Conservation (phyloP, 495 filamentous ascomycete species). For the Talaromyces thailandensis region DNA sequence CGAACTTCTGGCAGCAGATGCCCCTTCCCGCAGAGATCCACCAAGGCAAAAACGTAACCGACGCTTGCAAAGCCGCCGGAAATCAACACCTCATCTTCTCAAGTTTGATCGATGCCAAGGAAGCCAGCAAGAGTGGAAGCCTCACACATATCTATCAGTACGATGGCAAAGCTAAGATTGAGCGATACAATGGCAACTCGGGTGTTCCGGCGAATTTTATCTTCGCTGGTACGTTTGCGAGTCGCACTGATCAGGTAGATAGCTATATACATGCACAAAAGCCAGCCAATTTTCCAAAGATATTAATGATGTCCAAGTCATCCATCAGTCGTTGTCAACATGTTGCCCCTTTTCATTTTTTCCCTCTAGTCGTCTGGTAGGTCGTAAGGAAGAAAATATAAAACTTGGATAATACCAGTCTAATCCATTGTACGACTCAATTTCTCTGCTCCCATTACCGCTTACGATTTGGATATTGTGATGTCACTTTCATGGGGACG, state of each 20-base stretch:
- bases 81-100: conserved; percentile 18
- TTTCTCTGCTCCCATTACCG: no score
- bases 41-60: conserved; percentile 48
- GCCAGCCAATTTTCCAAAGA: no score
- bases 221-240: conserved; percentile 9
- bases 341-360: no score
- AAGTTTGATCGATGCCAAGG: conserved; percentile 12
- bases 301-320: no score
- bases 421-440: no score
- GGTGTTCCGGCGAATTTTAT: conserved; percentile 21
- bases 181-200: conserved; percentile 30
- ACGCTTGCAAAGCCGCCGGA: conserved; percentile 28
- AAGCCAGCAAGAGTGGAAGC: conserved; percentile 10
- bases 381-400: no score
- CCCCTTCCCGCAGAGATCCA: conserved; percentile 14
- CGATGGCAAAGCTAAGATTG: conserved; percentile 32
- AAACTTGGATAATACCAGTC: no score
- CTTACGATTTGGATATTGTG: no score
- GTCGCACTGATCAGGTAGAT: conserved; percentile 1
- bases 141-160: conserved; percentile 17
- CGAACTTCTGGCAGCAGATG: background rate
- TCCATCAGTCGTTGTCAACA: no score
- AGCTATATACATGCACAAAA: no score
- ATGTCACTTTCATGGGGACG: no score
- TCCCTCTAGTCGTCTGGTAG: no score